Conservation (phyloP, 2,329 filamentous ascomycete genomes). For the Thielaviopsis populi region DNA sequence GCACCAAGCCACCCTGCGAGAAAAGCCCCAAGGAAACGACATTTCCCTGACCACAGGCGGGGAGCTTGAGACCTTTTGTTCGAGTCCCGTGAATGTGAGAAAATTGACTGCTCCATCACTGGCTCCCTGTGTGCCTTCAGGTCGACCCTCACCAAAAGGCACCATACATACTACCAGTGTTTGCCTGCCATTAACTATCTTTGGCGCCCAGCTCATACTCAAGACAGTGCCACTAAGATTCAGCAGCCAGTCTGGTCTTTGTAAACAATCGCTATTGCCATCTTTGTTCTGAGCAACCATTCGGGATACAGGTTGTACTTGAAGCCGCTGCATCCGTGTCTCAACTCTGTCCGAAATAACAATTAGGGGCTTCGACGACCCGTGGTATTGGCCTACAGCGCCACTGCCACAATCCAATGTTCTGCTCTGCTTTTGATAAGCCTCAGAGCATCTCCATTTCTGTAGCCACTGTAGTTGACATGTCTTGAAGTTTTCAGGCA, state of each 20-base stretch:
- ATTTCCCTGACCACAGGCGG: slow-evolving; percentile 31
- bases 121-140: slow-evolving; percentile 26
- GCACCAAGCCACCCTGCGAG: slow-evolving; percentile 38
- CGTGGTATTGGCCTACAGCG: slow-evolving; percentile 16
- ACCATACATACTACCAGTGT: slow-evolving; percentile 37
- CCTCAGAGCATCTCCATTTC: slow-evolving; percentile 11
- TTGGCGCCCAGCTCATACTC: slow-evolving; percentile 38
- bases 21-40: slow-evolving; percentile 37
- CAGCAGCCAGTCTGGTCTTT: slow-evolving; percentile 35
- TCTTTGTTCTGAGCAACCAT: slow-evolving; percentile 17
- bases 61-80: slow-evolving; percentile 19
- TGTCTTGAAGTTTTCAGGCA: slow-evolving; percentile 16
- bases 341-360: slow-evolving; percentile 22
- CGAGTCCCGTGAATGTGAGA: slow-evolving; percentile 32
- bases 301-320: slow-evolving; percentile 14
- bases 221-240: slow-evolving; percentile 39
- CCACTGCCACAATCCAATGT: slow-evolving; percentile 21
- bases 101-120: slow-evolving; percentile 37
- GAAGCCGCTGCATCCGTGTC: slow-evolving; percentile 21
- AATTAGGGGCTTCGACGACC: slow-evolving; percentile 24
- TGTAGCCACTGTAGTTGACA: slow-evolving; percentile 11
- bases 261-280: slow-evolving; percentile 16
- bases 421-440: neutral
- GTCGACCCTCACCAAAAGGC: slow-evolving; percentile 35
- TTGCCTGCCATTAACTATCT: slow-evolving; percentile 25